Percentiles rank a stretch among this genome's conserved stretches.
phyloP scores from a whole-genome alignment of 805 yeast species.

The Spathaspora girioi region DNA sequence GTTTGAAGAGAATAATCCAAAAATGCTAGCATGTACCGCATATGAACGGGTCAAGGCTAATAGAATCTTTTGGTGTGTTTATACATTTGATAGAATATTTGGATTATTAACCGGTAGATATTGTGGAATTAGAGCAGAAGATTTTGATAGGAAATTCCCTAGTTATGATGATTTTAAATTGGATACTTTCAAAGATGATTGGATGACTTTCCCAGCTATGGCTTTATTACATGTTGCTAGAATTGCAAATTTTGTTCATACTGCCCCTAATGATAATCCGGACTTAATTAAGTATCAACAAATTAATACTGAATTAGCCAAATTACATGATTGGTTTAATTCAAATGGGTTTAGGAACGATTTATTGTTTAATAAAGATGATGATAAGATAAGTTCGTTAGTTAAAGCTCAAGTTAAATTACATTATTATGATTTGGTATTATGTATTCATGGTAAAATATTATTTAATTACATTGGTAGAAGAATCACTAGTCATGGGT shows the following conservation, averaged over 20 bases:
- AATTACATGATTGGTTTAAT: slow-evolving; percentile 30
- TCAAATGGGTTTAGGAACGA: slow-evolving; percentile 31
- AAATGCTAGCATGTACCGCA: slow-evolving; percentile 20
- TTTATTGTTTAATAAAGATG: slow-evolving; percentile 12
- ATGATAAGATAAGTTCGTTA: slow-evolving; percentile 12
- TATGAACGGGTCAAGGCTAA: slow-evolving; percentile 46
- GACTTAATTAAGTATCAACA: slow-evolving; percentile 25
- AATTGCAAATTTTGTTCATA: slow-evolving; percentile 34
- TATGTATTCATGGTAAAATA: slow-evolving; percentile 33
- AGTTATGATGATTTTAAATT: slow-evolving; percentile 18
- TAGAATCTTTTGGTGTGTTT: slow-evolving; percentile 54
- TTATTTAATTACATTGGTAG: slow-evolving; percentile 32
- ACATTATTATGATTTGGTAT: slow-evolving; percentile 35
- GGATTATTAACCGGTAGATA: slow-evolving; percentile 52
- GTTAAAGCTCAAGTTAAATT: slow-evolving; percentile 34
- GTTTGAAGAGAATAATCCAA: slow-evolving; percentile 13
- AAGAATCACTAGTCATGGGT: slow-evolving; percentile 25
- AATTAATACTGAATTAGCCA: slow-evolving; percentile 27
- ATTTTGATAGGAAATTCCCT: slow-evolving; percentile 33
- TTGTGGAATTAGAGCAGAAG: slow-evolving; percentile 31
- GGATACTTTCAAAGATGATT: slow-evolving; percentile 38
- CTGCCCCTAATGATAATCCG: slow-evolving; percentile 22
- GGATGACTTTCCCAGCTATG: slow-evolving; percentile 46
- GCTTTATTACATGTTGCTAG: slow-evolving; percentile 44
- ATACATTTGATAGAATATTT: slow-evolving; percentile 49